A percentile compares a stretch with the other conserved stretches of the same genome.
Evolutionary conservation across 768 basidiomycete genomes (phyloP).

Genomic region (Mycena albidolilacea): DNA sequence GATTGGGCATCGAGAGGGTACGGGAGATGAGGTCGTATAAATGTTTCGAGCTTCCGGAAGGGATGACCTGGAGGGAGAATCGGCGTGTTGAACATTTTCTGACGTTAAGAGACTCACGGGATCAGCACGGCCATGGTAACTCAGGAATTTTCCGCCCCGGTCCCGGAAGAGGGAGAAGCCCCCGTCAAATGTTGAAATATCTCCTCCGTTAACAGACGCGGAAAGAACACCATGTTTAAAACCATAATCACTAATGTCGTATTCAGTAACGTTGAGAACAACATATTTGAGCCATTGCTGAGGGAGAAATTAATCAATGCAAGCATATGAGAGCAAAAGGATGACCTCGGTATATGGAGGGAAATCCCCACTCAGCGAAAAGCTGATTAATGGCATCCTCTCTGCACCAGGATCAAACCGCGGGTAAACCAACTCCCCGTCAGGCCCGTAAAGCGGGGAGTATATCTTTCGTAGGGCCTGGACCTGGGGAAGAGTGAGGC

Average conservation of each 20-base stretch:
- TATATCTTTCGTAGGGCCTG: constrained; percentile 41
- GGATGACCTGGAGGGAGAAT: too few species aligned
- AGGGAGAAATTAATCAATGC: neutral
- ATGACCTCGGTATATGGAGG: neutral
- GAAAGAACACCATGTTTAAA: neutral
- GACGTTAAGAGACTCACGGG: constrained; percentile 1
- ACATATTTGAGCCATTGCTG: constrained; percentile 33
- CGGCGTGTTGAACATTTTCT: too few species aligned
- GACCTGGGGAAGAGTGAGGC: constrained; percentile 42
- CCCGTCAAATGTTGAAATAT: constrained; percentile 10
- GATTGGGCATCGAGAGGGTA: too few species aligned
- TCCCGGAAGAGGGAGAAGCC: constrained; percentile 24
- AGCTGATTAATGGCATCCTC: neutral
- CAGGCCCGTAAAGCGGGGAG: constrained; percentile 35
- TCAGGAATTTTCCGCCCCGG: constrained; percentile 46
- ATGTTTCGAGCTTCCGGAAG: too few species aligned
- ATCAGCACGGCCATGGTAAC: constrained; percentile 42
- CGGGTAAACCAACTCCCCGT: constrained; percentile 38
- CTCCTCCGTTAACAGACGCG: constrained; percentile 24
- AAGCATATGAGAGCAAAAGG: neutral
- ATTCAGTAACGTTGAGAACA: constrained; percentile 32
- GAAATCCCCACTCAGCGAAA: constrained; percentile 14
- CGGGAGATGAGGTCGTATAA: too few species aligned
- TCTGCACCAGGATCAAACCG: constrained; percentile 35
- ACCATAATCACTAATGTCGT: constrained; percentile 23